phyloP scores from a whole-genome alignment of 2,329 filamentous ascomycete species.

The Aspergillus vadensis region DNA sequence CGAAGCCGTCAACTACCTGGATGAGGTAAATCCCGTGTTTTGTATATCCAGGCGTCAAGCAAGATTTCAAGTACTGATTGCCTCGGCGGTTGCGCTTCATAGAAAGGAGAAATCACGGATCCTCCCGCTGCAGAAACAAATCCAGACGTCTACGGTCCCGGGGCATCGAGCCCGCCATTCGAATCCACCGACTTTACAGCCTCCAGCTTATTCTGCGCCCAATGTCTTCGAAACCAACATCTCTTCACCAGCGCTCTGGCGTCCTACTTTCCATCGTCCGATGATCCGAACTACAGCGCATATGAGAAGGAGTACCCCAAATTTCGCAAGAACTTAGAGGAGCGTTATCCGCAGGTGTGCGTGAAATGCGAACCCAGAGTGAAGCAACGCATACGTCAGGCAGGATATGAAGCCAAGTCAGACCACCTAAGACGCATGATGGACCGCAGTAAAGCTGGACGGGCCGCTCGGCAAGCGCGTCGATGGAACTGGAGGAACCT shows the following conservation, averaged over 20 bases:
- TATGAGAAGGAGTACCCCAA: slow-evolving; percentile 69
- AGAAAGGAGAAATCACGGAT: slow-evolving; percentile 89
- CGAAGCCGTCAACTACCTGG: slow-evolving; percentile 85
- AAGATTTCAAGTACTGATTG: slow-evolving; percentile 22
- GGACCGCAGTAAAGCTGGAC: slow-evolving; percentile 57
- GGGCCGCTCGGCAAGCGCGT: slow-evolving; percentile 34
- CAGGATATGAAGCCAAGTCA: slow-evolving; percentile 80
- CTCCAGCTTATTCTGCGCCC: slow-evolving; percentile 65
- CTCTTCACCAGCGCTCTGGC: slow-evolving; percentile 74
- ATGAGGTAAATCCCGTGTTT: slow-evolving; percentile 63
- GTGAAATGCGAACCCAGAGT: slow-evolving; percentile 75
- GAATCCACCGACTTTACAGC: slow-evolving; percentile 35
- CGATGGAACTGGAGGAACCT: slow-evolving; percentile 48
- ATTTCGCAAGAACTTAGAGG: slow-evolving; percentile 73
- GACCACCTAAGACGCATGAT: slow-evolving; percentile 76
- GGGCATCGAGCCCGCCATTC: slow-evolving; percentile 51
- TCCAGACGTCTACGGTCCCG: slow-evolving; percentile 35
- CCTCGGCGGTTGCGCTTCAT: slow-evolving; percentile 5
- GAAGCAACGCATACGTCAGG: slow-evolving; percentile 66
- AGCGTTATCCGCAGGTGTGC: slow-evolving; percentile 87
- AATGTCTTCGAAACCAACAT: slow-evolving; percentile 86
- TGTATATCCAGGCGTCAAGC: slow-evolving; percentile 6
- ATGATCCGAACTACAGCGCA: slow-evolving; percentile 68
- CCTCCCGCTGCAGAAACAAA: slow-evolving; percentile 68
- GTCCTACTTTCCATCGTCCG: slow-evolving; percentile 70